Base-by-base conservation (phyloP, 106 monocot species). In the Dendrobium huoshanense region DNA sequence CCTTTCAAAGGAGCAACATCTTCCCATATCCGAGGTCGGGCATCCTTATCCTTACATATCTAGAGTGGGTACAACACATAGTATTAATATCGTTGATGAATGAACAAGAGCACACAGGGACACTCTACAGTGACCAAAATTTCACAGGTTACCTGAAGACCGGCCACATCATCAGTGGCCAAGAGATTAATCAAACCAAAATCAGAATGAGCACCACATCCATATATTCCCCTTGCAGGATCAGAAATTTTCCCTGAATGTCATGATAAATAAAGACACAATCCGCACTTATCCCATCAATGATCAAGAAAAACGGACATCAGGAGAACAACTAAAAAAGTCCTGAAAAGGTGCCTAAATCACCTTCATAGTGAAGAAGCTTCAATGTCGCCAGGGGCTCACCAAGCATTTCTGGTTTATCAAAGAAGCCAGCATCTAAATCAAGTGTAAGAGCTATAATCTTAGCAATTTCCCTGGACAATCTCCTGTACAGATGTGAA, bases 131-230 rank as follows among this genome's bases (percentile, higher is more conserved):
- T 44, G 43, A 75, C 43, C 7, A 20, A 17, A 18, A 72, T 40
- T 40, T 75, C 29, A 16, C 11, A 61, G 16, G 55, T 85, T 85
- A 94, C 94, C 85, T 98, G 97, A 59, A 98, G 94, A 33, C 94
- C 97, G 8, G 77, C 25, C n/a, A 94, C 92, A 91, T 88, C 89
- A 86, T 97, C 96, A 75, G 94, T 98, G 56, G 94, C 94, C 81
- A 98, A 83, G 43, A 98, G 92, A 61, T 94, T 94, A n/a, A 98
- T 86, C 75, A 98, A 88, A 16, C 97, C 97, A 87, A 73, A 98
- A 78, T 98, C 97, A 25, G 97, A 87, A 81, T 98, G 97, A 42
- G 97, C 94, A 80, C 94, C 97, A 83, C 94, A 92, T 78, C 97
- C 97, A 87, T 61, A 94, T 75, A 94, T 85, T 80, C 97, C 97